A percentile compares a stretch with the other conserved stretches of the same genome.
Conservation (phyloP, 495 filamentous ascomycete species). For the Bathelium albidoporum region DNA sequence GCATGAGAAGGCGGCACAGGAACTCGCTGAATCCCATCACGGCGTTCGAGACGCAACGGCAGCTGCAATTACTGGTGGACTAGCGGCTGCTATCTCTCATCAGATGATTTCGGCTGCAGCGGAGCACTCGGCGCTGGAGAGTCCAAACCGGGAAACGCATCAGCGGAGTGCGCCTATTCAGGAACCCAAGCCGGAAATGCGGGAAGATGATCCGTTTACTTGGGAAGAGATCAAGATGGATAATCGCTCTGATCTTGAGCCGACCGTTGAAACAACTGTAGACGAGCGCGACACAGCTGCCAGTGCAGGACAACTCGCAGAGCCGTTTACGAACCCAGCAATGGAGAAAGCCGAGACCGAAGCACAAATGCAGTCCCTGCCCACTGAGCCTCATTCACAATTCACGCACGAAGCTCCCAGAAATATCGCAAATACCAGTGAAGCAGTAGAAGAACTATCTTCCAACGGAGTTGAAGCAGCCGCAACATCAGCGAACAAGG, state of each 20-base stretch:
- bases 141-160: conserved; percentile 1
- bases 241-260: neutral
- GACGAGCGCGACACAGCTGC: no score
- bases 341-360: neutral
- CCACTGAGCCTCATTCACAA: neutral
- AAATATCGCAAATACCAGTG: neutral
- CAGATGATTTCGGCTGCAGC: neutral
- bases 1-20: neutral
- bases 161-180: neutral
- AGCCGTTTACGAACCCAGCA: neutral
- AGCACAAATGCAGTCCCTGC: neutral
- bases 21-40: neutral
- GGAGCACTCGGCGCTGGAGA: neutral
- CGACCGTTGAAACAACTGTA: neutral
- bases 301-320: neutral
- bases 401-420: neutral
- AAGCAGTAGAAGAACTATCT: neutral
- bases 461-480: no score
- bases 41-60: neutral
- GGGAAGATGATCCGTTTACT: conserved; percentile 1
- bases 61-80: neutral
- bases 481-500: neutral
- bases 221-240: neutral
- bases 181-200: neutral
- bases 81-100: neutral